Evolutionary conservation across 2,329 filamentous ascomycete genomes (phyloP), one percentile per base, ranked within the genome.

Genomic region (Coleophoma eucalyptorum): DNA sequence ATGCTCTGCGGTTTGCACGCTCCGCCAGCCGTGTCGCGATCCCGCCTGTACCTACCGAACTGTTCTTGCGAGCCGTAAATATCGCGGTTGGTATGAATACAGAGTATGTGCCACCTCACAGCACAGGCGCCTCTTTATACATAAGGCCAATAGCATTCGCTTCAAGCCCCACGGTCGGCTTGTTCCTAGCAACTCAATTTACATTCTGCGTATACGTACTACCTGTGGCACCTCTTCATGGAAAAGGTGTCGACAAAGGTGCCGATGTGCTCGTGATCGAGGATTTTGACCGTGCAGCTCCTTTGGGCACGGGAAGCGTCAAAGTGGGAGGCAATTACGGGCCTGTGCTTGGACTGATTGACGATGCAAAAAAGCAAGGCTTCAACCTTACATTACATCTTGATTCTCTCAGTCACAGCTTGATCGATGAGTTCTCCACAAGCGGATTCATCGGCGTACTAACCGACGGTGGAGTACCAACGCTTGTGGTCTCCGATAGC

Each of bases 301-400:
- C 92, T 1, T 83, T 89, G 61, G 92, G 92, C 0, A 93, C 89
- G 0, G 92, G 92, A 0, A 84, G 82, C 52, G 92, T 90, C 15
- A 97, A 97, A 73, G 79, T 96, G 4, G 92, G 92, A 15, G 92
- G 92, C 11, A 97, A 97, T 73, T 97, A 97, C 66, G 92, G 90
- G 15, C 92, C 92, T 4, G 91, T 96, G 13, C 71, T 96, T 62
- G 78, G 87, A 48, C 90, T 90, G 78, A 94, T 88, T 63, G 90
- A 94, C 62, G 84, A 79, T 62, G 92, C 92, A 1, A 77, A 85
- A 52, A 72, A 74, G 19, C 80, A 89, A 51, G 91, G 91, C 33
- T 96, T 80, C 64, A 90, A 89, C 15, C 96, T 96, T 65, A 96
- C 92, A 2, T 76, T 97, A 63, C 92, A 97, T 67, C 74, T 96